phyloP scores from a whole-genome alignment of 129 eudicot species.

The Flaveria linearis region DNA sequence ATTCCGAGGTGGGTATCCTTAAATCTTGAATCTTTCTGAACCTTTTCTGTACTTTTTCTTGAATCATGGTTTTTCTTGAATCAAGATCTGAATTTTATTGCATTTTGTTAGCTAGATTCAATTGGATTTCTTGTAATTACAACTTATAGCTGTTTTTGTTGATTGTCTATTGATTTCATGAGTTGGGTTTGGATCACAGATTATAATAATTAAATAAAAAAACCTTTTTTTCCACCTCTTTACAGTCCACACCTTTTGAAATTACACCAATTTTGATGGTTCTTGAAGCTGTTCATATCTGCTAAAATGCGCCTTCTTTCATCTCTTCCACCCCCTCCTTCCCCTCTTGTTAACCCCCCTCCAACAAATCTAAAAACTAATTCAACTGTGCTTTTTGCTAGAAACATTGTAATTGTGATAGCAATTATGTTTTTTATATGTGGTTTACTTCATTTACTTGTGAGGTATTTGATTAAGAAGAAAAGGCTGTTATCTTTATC shows the following conservation, averaged over 20 bases:
- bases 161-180: conserved; percentile 7
- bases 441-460: conserved; percentile 66
- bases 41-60: conserved; percentile 8
- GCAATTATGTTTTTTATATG: conserved; percentile 67
- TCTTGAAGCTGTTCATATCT: conserved; percentile 30
- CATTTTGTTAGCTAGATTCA: conserved; percentile 18
- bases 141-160: conserved; percentile 20
- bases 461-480: conserved; percentile 51
- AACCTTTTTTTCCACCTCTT: not conserved
- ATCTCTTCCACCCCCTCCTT: conserved; percentile 33
- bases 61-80: conserved; percentile 2
- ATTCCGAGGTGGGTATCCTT: conserved; percentile 37
- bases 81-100: conserved; percentile 32
- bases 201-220: conserved; percentile 19
- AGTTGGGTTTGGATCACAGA: conserved; percentile 30
- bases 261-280: conserved; percentile 21
- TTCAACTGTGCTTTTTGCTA: conserved; percentile 53
- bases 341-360: conserved; percentile 33
- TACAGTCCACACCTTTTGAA: conserved; percentile 19
- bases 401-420: conserved; percentile 53
- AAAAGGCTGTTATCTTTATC: conserved; percentile 44
- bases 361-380: conserved; percentile 49
- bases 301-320: conserved; percentile 47
- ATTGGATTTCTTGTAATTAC: conserved; percentile 28
- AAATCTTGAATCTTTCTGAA: conserved; percentile 35